Percentiles rank a stretch among this genome's conserved stretches.
These are phyloP conservation scores for Protomyces inundatus DNA, from an alignment of 1,139 yeast genomes.

Conservation along the genomic window DNA sequence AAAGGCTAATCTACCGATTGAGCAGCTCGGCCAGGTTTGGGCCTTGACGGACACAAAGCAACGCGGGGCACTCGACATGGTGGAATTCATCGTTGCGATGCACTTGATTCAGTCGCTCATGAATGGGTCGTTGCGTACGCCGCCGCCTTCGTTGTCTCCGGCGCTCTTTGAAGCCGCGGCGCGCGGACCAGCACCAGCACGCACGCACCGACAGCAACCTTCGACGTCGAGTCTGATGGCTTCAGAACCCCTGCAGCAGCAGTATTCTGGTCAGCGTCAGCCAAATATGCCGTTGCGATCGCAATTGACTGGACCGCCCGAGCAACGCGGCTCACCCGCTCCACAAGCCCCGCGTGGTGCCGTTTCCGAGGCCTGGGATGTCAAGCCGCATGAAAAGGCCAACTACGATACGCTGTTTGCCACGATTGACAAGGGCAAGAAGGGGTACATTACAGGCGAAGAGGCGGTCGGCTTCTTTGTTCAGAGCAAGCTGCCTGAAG, in stretches of 20 bases:
- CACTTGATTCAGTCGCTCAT: slow-evolving; percentile 80
- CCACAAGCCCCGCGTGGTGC: slow-evolving; percentile 43
- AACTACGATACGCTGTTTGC: slow-evolving; percentile 78
- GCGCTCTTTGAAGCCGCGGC: slow-evolving; percentile 55
- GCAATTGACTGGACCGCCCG: slow-evolving; percentile 30
- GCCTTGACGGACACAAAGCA: slow-evolving; percentile 71
- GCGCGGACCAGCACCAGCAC: slow-evolving; percentile 37
- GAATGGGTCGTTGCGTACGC: slow-evolving; percentile 57
- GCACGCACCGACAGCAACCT: slow-evolving; percentile 7
- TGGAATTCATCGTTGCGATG: slow-evolving; percentile 89
- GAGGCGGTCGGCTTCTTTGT: slow-evolving; percentile 86
- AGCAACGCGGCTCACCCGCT: neutral
- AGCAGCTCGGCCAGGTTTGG: slow-evolving; percentile 71
- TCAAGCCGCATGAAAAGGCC: slow-evolving; percentile 62
- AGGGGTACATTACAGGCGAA: slow-evolving; percentile 31
- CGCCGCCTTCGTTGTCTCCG: slow-evolving; percentile 65
- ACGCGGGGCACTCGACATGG: slow-evolving; percentile 62
- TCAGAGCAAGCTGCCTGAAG: slow-evolving; percentile 81
- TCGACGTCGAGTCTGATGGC: slow-evolving; percentile 31
- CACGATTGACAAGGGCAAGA: slow-evolving; percentile 43
- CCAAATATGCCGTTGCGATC: slow-evolving; percentile 17
- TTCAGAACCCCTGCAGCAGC: slow-evolving; percentile 25
- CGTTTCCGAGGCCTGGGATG: slow-evolving; percentile 51
- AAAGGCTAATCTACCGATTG: slow-evolving; percentile 80
- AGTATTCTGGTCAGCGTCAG: slow-evolving; percentile 31